A percentile compares a stretch with the other conserved stretches of the same genome.
These are phyloP conservation scores for Aquilaria sinensis DNA, from an alignment of 345 rosid species.

Conservation along the genomic window DNA sequence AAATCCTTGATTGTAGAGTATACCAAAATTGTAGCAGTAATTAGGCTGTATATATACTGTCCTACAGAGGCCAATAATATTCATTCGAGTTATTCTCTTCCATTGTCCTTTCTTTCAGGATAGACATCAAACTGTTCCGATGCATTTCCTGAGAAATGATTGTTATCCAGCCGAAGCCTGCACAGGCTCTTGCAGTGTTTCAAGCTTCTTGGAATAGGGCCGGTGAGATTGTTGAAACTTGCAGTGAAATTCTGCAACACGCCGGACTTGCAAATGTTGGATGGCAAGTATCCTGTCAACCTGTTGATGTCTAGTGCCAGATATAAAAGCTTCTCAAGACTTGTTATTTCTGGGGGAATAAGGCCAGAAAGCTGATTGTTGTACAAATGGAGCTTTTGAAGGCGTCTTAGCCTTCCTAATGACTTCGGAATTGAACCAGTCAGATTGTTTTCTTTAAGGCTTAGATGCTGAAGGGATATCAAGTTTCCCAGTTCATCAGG, in stretches of 20 bases:
- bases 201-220: slow-evolving; percentile 26
- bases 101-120: too few relatives aligned
- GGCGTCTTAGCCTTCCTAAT: slow-evolving; percentile 8
- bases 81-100: too few relatives aligned
- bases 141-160: slow-evolving; percentile 22
- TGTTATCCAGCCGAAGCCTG: slow-evolving; percentile 20
- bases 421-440: slow-evolving; percentile 22
- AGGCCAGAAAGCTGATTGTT: slow-evolving; percentile 16
- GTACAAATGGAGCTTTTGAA: background rate
- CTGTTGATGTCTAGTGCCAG: slow-evolving; percentile 7
- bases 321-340: background rate
- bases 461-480: background rate
- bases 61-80: too few relatives aligned
- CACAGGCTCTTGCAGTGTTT: slow-evolving; percentile 21
- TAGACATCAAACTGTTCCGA: slow-evolving; percentile 23
- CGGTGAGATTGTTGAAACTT: slow-evolving; percentile 11
- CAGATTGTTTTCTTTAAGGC: slow-evolving; percentile 8
- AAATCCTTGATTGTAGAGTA: too few relatives aligned
- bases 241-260: background rate
- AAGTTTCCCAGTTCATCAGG: slow-evolving; percentile 24
- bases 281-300: slow-evolving; percentile 18
- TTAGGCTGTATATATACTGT: too few relatives aligned
- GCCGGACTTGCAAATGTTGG: slow-evolving; percentile 10
- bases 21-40: too few relatives aligned
- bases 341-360: slow-evolving; percentile 8